A percentile compares a stretch with the other conserved stretches of the same genome.
These are phyloP conservation scores for Pseudocercospora pini-densiflorae DNA, from an alignment of 2,329 filamentous ascomycete species.

Conservation along the genomic window DNA sequence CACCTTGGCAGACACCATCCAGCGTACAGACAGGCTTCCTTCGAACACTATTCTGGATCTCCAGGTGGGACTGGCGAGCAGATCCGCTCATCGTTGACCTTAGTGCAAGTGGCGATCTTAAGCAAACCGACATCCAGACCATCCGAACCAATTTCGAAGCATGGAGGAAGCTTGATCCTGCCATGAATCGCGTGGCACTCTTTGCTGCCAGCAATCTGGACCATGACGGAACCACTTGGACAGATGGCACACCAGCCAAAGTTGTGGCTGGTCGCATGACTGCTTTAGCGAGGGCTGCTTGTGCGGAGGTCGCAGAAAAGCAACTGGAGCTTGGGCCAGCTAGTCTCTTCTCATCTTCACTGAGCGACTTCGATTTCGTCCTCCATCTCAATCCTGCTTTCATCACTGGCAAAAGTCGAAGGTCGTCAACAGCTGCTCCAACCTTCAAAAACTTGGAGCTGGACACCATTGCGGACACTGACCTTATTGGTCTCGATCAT, in stretches of 20 bases:
- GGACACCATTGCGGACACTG: conserved; percentile 50
- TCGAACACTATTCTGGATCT: conserved; percentile 76
- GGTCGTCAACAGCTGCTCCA: conserved; percentile 44
- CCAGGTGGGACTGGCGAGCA: conserved; percentile 89
- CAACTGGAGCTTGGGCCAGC: conserved; percentile 49
- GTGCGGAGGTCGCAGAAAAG: conserved; percentile 53
- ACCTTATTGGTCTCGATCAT: conserved; percentile 62
- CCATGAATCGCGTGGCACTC: conserved; percentile 80
- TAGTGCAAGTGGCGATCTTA: conserved; percentile 50
- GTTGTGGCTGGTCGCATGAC: conserved; percentile 86
- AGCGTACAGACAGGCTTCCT: conserved; percentile 80
- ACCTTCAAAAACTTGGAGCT: conserved; percentile 82
- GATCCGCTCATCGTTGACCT: conserved; percentile 83
- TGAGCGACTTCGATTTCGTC: conserved; percentile 84
- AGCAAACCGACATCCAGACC: conserved; percentile 61
- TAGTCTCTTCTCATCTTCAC: conserved; percentile 72
- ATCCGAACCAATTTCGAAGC: conserved; percentile 75
- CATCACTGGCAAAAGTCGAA: conserved; percentile 35
- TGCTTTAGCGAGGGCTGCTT: conserved; percentile 76
- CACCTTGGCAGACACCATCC: conserved; percentile 78
- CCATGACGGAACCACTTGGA: conserved; percentile 78
- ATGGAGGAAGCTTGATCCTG: conserved; percentile 87
- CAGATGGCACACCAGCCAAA: conserved; percentile 72
- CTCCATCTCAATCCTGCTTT: conserved; percentile 72
- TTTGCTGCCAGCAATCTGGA: conserved; percentile 84